Evolutionary conservation across 768 basidiomycete genomes (phyloP).

Genomic region (Mrakia hoshinonis): DNA sequence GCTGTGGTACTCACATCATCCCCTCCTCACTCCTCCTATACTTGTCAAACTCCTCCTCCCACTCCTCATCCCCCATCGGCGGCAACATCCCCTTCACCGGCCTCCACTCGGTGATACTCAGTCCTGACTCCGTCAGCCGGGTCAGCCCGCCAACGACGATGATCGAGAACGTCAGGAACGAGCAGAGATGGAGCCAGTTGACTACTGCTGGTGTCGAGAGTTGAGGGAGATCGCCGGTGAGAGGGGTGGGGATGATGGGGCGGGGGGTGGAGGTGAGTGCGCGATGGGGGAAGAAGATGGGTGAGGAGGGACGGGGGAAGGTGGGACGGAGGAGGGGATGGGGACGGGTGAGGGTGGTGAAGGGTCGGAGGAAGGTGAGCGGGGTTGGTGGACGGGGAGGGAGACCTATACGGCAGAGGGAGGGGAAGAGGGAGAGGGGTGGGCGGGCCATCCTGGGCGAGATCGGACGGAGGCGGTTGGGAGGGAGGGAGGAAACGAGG

Average conservation of each 20-base stretch:
- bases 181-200: slow-evolving; percentile 23
- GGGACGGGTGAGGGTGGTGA: too few species aligned
- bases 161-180: slow-evolving; percentile 68
- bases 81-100: slow-evolving; percentile 84
- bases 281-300: too few species aligned
- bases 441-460: too few species aligned
- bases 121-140: slow-evolving; percentile 88
- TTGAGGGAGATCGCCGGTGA: not conserved
- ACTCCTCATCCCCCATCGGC: slow-evolving; percentile 64
- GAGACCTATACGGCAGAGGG: too few species aligned
- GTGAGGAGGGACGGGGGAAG: too few species aligned
- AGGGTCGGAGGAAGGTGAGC: too few species aligned
- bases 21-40: slow-evolving; percentile 93
- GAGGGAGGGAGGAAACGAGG: too few species aligned
- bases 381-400: too few species aligned
- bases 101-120: slow-evolving; percentile 97
- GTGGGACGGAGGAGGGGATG: too few species aligned
- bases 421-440: too few species aligned
- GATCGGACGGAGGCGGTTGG: too few species aligned
- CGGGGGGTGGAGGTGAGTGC: not conserved
- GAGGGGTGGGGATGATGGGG: not conserved
- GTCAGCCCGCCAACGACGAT: slow-evolving; percentile 94
- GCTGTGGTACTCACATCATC: slow-evolving; percentile 59
- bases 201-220: slow-evolving; percentile 20
- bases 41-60: slow-evolving; percentile 84